Conservation (phyloP, 2,329 filamentous ascomycete genomes). For the Cladosporium cucumerinum region DNA sequence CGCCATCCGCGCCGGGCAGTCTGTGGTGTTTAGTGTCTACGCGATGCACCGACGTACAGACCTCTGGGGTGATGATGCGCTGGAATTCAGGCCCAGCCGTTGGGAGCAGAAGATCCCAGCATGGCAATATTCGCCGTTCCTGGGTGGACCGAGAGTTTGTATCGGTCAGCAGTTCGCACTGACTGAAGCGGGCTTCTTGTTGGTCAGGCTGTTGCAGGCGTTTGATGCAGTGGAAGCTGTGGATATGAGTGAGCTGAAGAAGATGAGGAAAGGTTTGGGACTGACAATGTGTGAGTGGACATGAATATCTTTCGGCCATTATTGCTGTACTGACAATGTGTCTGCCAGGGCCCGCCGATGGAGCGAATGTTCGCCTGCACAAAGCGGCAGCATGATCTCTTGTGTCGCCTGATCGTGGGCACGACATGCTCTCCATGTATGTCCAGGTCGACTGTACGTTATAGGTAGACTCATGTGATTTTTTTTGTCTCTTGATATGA, state of each 20-base stretch:
- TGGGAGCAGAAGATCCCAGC: conserved; percentile 35
- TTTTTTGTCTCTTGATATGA: background rate
- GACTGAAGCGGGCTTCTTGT: conserved; percentile 44
- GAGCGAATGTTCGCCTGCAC: conserved; percentile 11
- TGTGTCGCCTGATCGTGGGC: background rate
- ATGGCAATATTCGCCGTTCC: conserved; percentile 36
- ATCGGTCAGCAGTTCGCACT: conserved; percentile 47
- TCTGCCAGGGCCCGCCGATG: conserved; percentile 11
- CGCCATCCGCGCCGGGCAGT: conserved; percentile 48
- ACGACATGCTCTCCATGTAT: background rate
- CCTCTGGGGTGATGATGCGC: conserved; percentile 48
- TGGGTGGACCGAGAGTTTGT: conserved; percentile 44
- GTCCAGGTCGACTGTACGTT: background rate
- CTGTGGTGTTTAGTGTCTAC: conserved; percentile 45
- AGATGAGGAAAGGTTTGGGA: conserved; percentile 23
- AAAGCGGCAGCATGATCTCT: background rate
- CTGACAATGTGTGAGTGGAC: conserved; percentile 25
- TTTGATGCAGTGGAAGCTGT: conserved; percentile 33
- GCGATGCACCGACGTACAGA: conserved; percentile 51
- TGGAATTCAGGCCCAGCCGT: conserved; percentile 48
- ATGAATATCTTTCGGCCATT: background rate
- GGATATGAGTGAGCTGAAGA: conserved; percentile 19
- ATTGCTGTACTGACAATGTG: background rate
- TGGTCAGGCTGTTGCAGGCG: conserved; percentile 42
- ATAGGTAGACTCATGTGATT: background rate